Conservation (phyloP, 2,329 filamentous ascomycete genomes). For the Setomelanomma holmii region DNA sequence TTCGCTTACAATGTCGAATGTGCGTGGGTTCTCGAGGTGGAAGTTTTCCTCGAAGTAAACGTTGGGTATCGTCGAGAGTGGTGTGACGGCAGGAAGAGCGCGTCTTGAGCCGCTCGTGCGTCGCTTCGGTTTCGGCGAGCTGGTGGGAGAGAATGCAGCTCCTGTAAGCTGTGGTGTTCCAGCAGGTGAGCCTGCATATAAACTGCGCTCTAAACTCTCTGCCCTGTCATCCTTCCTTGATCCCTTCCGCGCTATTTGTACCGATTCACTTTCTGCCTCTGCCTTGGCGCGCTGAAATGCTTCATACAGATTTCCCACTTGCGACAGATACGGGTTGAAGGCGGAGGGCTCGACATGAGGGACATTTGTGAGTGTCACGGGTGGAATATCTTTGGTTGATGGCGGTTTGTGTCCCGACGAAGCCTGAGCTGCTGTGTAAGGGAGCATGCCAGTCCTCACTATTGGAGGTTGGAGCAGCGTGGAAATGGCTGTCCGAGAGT, state of each 20-base stretch:
- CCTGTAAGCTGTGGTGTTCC: conserved; percentile 50
- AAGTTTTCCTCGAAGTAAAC: conserved; percentile 97
- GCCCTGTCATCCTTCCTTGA: conserved; percentile 59
- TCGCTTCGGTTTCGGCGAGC: conserved; percentile 56
- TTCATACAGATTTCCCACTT: conserved; percentile 88
- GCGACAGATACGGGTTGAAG: conserved; percentile 83
- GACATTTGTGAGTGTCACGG: conserved; percentile 89
- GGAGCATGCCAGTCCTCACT: conserved; percentile 82
- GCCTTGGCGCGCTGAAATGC: conserved; percentile 85
- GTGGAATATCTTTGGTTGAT: conserved; percentile 87
- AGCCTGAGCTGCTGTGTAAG: conserved; percentile 73
- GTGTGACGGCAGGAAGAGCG: conserved; percentile 75
- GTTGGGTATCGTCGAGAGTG: conserved; percentile 86
- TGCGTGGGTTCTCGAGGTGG: conserved; percentile 92
- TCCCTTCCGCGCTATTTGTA: conserved; percentile 55
- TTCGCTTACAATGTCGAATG: conserved; percentile 96
- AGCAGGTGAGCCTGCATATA: conserved; percentile 44
- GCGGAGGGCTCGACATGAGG: conserved; percentile 78
- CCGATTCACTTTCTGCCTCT: conserved; percentile 69
- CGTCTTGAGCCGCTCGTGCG: conserved; percentile 64
- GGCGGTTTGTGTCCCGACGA: conserved; percentile 82
- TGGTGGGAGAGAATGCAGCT: conserved; percentile 53
- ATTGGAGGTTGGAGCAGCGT: conserved; percentile 92
- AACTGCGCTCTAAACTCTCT: conserved; percentile 54
- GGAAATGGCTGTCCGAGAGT: conserved; percentile 73